Evolutionary conservation across 2,329 filamentous ascomycete genomes (phyloP).

Genomic region (Dothistroma pini): DNA sequence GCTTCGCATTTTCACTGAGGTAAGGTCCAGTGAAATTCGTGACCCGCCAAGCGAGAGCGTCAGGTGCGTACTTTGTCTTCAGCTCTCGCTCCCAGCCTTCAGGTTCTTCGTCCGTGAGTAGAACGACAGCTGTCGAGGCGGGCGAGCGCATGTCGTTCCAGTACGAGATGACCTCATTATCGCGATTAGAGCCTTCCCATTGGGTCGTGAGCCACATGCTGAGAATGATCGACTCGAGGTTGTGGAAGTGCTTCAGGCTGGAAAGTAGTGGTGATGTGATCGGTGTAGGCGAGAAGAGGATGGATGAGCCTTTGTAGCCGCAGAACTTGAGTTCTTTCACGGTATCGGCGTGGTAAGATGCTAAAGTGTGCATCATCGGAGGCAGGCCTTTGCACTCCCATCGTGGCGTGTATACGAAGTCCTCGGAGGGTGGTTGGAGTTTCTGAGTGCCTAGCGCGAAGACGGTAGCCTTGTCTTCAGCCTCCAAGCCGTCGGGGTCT

Average conservation of each 20-base stretch:
- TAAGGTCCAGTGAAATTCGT: constrained; percentile 40
- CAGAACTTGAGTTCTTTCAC: constrained; percentile 48
- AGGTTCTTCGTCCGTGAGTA: constrained; percentile 28
- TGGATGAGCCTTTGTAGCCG: constrained; percentile 44
- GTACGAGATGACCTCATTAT: constrained; percentile 43
- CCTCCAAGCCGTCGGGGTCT: constrained; percentile 28
- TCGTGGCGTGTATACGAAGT: constrained; percentile 35
- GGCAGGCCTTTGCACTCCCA: constrained; percentile 41
- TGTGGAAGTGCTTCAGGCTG: constrained; percentile 42
- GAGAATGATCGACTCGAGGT: constrained; percentile 41
- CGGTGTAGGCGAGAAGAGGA: constrained; percentile 38
- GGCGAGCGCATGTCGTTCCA: constrained; percentile 43
- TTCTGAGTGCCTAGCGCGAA: constrained; percentile 22
- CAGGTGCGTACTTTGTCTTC: constrained; percentile 39
- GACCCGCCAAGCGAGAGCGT: constrained; percentile 41
- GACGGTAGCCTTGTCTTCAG: constrained; percentile 32
- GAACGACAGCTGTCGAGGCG: constrained; percentile 38
- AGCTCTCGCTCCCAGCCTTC: constrained; percentile 44
- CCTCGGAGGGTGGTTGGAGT: constrained; percentile 15
- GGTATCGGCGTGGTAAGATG: constrained; percentile 39
- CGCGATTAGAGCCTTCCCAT: constrained; percentile 38
- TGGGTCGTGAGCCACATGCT: constrained; percentile 42
- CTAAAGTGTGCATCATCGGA: constrained; percentile 43
- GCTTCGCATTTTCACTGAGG: constrained; percentile 41
- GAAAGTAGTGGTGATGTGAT: constrained; percentile 40